These are phyloP conservation scores for Myochromella boudieri DNA, from an alignment of 768 basidiomycete species.

Conservation along the genomic window DNA sequence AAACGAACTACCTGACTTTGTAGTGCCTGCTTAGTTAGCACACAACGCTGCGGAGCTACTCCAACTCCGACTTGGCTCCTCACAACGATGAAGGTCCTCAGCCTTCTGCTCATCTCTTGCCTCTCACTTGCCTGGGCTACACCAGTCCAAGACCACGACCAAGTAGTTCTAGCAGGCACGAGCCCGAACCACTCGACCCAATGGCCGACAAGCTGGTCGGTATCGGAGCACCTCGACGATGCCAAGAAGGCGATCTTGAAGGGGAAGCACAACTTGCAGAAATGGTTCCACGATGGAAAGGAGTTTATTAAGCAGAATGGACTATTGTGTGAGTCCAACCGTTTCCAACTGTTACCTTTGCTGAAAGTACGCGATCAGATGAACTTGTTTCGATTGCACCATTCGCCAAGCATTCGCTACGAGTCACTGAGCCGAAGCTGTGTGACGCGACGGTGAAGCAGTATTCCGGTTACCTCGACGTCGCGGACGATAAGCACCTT, in stretches of 20 bases:
- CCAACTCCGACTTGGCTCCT: background rate
- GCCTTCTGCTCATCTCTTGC: conserved; percentile 12
- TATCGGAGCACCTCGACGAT: conserved; percentile 38
- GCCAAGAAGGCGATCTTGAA: conserved; percentile 41
- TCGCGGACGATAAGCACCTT: conserved; percentile 75
- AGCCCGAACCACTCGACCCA: conserved; percentile 17
- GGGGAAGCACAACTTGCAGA: conserved; percentile 51
- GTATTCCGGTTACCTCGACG: conserved; percentile 82
- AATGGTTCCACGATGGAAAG: conserved; percentile 63
- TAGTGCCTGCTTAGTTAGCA: no score
- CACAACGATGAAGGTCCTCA: conserved; percentile 14
- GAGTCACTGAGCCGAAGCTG: conserved; percentile 65
- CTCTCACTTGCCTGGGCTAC: conserved; percentile 4
- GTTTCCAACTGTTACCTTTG: background rate
- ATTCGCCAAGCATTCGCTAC: conserved; percentile 51
- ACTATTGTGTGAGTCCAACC: conserved; percentile 64
- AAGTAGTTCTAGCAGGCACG: conserved; percentile 40
- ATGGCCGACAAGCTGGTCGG: conserved; percentile 12
- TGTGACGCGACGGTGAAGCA: conserved; percentile 83
- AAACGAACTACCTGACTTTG: no score
- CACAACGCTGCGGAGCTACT: no score
- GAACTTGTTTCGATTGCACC: conserved; percentile 61
- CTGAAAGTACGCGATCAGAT: conserved; percentile 35
- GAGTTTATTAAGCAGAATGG: conserved; percentile 70
- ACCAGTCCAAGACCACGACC: conserved; percentile 27